These are phyloP conservation scores for Moniliophthora roreri DNA, from an alignment of 1,284 basidiomycete genomes.

Conservation along the genomic window DNA sequence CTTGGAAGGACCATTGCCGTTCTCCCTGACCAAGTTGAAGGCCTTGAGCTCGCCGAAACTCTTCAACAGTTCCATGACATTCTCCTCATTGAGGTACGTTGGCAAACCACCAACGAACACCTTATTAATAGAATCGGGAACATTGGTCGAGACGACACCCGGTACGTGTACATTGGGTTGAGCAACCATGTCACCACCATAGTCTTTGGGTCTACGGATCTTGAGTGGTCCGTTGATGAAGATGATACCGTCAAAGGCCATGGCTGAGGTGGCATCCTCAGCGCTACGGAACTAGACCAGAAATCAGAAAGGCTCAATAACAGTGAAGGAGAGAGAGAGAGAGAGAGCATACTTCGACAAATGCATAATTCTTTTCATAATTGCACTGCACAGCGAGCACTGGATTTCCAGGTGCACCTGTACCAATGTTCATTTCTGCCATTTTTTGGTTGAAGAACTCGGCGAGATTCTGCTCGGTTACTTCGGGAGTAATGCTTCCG, in stretches of 20 bases:
- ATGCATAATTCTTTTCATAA: constrained; percentile 97
- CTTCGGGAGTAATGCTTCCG: constrained; percentile 90
- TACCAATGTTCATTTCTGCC: constrained; percentile 86
- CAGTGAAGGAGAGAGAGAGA: not conserved
- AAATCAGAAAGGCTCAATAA: constrained; percentile 15
- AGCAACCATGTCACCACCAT: constrained; percentile 72
- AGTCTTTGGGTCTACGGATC: constrained; percentile 97
- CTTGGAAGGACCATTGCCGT: constrained; percentile 87
- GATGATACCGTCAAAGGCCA: constrained; percentile 96
- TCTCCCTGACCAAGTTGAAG: constrained; percentile 97
- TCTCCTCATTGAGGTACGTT: constrained; percentile 93
- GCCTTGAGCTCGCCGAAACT: constrained; percentile 96
- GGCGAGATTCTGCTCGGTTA: constrained; percentile 87
- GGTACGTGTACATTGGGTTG: constrained; percentile 79
- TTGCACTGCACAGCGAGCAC: constrained; percentile 94
- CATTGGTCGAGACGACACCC: constrained; percentile 93
- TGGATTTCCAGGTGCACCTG: constrained; percentile 84
- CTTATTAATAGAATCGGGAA: constrained; percentile 97
- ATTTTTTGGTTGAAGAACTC: constrained; percentile 97
- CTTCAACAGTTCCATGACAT: constrained; percentile 96
- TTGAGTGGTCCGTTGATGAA: constrained; percentile 91
- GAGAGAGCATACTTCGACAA: constrained; percentile 74
- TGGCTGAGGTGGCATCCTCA: constrained; percentile 93
- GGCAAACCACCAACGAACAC: constrained; percentile 97
- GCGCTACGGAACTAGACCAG: constrained; percentile 85